A percentile compares a stretch with the other conserved stretches of the same genome.
phyloP scores from a whole-genome alignment of 2,329 filamentous ascomycete genomes.

The Aaosphaeria arxii region DNA sequence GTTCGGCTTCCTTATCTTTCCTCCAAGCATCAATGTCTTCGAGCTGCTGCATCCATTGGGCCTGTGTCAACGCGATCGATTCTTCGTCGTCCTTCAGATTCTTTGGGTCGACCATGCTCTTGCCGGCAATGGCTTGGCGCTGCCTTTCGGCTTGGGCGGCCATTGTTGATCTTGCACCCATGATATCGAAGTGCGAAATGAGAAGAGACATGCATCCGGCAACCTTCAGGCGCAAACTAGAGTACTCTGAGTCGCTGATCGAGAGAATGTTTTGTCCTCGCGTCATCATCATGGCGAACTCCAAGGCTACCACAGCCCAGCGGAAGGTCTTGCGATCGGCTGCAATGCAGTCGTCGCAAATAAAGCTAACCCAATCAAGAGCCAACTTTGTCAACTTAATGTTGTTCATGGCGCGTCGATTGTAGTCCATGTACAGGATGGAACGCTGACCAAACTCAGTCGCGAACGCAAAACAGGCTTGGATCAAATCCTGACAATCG shows the following conservation, averaged over 20 bases:
- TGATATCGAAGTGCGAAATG: slow-evolving; percentile 98
- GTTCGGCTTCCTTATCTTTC: slow-evolving; percentile 76
- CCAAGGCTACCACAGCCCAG: slow-evolving; percentile 92
- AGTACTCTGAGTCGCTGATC: slow-evolving; percentile 84
- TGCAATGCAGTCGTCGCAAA: slow-evolving; percentile 93
- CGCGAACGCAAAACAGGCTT: slow-evolving; percentile 98
- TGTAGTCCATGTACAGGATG: slow-evolving; percentile 92
- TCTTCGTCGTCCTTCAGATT: slow-evolving; percentile 77
- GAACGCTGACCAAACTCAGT: slow-evolving; percentile 97
- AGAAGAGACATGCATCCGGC: slow-evolving; percentile 95
- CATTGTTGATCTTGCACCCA: slow-evolving; percentile 90
- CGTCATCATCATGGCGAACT: slow-evolving; percentile 98
- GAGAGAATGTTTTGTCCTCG: slow-evolving; percentile 89
- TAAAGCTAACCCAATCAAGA: slow-evolving; percentile 96
- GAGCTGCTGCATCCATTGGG: slow-evolving; percentile 72
- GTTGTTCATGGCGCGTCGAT: slow-evolving; percentile 94
- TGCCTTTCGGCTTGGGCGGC: slow-evolving; percentile 94
- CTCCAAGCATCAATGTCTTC: slow-evolving; percentile 73
- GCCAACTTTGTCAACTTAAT: slow-evolving; percentile 89
- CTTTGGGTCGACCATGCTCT: slow-evolving; percentile 76
- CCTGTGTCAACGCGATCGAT: slow-evolving; percentile 69
- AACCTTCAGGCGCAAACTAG: slow-evolving; percentile 78
- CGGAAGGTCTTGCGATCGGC: slow-evolving; percentile 94
- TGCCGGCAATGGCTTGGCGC: slow-evolving; percentile 74
- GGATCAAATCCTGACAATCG: slow-evolving; percentile 91